phyloP scores from a whole-genome alignment of 768 basidiomycete species.

The Phanerodontia chrysosporium region DNA sequence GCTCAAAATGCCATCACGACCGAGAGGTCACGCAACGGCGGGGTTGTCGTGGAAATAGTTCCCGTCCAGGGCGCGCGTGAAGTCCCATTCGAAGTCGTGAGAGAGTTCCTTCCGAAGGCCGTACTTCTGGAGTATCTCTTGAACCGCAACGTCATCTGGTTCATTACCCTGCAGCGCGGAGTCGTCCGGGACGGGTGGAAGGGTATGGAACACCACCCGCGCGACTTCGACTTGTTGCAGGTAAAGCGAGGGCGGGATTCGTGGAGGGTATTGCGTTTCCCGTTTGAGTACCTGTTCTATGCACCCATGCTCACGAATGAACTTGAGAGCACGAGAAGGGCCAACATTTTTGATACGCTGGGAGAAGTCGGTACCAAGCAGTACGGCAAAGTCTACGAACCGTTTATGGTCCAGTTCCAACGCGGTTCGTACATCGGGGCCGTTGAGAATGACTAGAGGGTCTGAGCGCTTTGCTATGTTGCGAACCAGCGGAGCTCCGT shows the following conservation, averaged over 20 bases:
- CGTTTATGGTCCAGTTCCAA: conserved; percentile 52
- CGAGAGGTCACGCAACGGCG: neutral
- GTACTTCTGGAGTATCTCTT: conserved; percentile 46
- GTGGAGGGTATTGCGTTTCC: conserved; percentile 48
- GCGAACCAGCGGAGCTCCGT: conserved; percentile 78
- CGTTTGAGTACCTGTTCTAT: conserved; percentile 67
- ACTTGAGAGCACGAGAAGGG: conserved; percentile 69
- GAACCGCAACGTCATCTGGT: conserved; percentile 40
- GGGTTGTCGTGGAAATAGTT: conserved; percentile 71
- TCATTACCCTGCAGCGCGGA: conserved; percentile 28
- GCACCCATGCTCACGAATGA: conserved; percentile 64
- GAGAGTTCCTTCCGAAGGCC: conserved; percentile 39
- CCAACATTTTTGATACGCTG: conserved; percentile 81
- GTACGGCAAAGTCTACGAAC: conserved; percentile 81
- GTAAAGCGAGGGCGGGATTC: conserved; percentile 46
- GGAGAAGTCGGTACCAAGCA: conserved; percentile 90
- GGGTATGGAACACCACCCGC: conserved; percentile 56
- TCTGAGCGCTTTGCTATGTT: conserved; percentile 59
- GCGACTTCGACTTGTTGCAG: conserved; percentile 61
- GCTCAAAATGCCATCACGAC: neutral
- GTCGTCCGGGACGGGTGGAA: conserved; percentile 57
- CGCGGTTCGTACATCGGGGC: conserved; percentile 51
- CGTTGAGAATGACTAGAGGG: conserved; percentile 63
- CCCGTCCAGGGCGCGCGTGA: conserved; percentile 45
- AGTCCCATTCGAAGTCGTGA: conserved; percentile 35